Evolutionary conservation across 306 rosid species (phyloP).

Genomic region (Castanospermum australe): DNA sequence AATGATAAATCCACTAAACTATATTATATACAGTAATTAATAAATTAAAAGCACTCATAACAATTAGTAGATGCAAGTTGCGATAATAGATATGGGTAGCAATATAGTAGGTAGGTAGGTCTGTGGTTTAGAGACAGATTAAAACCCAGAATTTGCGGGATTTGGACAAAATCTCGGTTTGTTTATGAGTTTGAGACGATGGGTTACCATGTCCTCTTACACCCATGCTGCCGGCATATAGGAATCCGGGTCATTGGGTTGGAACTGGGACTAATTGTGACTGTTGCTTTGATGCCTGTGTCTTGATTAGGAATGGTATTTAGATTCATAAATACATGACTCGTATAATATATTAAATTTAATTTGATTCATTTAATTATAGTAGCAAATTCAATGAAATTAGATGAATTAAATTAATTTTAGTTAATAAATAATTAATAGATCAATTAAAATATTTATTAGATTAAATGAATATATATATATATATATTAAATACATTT

Average conservation of each 20-base stretch:
- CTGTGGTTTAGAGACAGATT: constrained; percentile 16
- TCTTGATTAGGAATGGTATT: no score
- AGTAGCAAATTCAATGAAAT: no score
- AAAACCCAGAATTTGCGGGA: constrained; percentile 21
- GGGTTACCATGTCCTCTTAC: neutral
- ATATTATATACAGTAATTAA: neutral
- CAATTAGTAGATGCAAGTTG: neutral
- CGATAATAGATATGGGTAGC: neutral
- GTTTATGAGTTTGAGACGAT: neutral
- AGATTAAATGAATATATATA: no score
- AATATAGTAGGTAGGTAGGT: neutral
- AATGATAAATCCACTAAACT: neutral
- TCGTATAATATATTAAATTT: no score
- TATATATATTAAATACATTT: no score
- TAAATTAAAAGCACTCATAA: neutral
- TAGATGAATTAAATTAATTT: no score
- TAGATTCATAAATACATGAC: no score
- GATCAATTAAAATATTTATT: no score
- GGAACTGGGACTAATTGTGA: neutral
- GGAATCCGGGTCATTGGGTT: neutral
- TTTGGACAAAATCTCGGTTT: constrained; percentile 9
- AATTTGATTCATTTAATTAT: no score
- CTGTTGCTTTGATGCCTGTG: neutral
- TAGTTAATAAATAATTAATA: no score
- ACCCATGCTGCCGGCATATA: neutral